phyloP scores from a whole-genome alignment of 139 green algal genomes.

The Chlamydomonas sphaeroides region DNA sequence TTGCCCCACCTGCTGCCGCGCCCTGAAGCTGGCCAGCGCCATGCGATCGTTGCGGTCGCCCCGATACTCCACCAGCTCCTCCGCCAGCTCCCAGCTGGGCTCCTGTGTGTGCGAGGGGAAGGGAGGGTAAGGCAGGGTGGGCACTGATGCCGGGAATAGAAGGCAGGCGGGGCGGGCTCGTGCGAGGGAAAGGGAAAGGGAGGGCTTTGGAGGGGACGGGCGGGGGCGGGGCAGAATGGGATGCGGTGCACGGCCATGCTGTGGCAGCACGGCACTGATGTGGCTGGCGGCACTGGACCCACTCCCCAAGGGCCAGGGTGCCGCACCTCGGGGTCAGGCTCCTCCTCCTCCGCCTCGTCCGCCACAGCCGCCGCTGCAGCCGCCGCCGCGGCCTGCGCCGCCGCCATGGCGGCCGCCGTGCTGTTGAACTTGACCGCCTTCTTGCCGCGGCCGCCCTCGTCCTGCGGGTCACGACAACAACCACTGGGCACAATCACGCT shows the following conservation, averaged over 20 bases:
- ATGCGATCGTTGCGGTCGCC: constrained; percentile 48
- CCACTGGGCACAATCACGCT: no score
- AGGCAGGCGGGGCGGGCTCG: no score
- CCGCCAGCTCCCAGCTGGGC: constrained; percentile 53
- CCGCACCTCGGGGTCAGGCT: constrained; percentile 3
- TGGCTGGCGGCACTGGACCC: no score
- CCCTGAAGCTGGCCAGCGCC: constrained; percentile 49
- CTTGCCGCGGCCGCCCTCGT: background rate
- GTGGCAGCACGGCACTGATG: no score
- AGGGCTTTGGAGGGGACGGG: no score
- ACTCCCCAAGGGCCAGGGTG: no score
- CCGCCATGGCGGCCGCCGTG: background rate
- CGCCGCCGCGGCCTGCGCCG: background rate
- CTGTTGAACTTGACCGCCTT: constrained; percentile 32
- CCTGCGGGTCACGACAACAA: no score
- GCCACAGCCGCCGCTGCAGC: background rate
- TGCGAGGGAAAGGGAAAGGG: no score
- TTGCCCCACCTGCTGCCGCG: constrained; percentile 1
- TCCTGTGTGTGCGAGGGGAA: background rate
- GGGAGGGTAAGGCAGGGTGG: no score
- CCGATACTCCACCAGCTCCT: constrained; percentile 47
- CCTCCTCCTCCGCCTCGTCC: constrained; percentile 1
- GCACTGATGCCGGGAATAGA: no score
- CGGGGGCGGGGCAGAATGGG: no score
- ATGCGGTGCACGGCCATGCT: no score